Conservation (phyloP, 331 rosid species). For the Malus hybrid region DNA sequence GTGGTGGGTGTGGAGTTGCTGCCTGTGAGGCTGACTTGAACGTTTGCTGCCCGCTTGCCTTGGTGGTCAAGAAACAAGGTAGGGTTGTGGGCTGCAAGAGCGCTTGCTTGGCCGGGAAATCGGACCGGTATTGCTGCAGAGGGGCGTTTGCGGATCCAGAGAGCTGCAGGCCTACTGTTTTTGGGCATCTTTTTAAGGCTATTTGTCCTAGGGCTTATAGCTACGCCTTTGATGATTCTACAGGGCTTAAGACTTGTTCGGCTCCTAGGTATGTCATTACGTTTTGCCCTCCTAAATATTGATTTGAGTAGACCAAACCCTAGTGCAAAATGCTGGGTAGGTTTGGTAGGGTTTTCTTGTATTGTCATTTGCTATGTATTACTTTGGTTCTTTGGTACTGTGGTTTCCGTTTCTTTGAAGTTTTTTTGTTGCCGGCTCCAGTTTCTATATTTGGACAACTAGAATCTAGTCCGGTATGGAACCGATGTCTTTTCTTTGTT, state of each 20-base stretch:
- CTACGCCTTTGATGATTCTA: conserved; percentile 47
- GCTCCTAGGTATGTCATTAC: conserved; percentile 42
- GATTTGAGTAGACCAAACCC: not conserved
- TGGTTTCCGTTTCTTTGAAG: not conserved
- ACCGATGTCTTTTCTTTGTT: not conserved
- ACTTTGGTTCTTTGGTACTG: not conserved
- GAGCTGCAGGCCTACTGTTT: conserved; percentile 41
- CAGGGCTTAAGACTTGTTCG: conserved; percentile 46
- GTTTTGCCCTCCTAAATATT: conserved; percentile 48
- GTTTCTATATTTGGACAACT: not conserved
- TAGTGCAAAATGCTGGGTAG: not conserved
- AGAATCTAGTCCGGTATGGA: not conserved
- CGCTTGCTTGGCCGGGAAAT: conserved; percentile 56
- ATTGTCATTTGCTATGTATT: not conserved
- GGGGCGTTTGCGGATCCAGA: conserved; percentile 45
- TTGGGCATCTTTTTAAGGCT: conserved; percentile 43
- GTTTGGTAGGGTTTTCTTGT: not conserved
- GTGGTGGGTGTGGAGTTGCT: conserved; percentile 45
- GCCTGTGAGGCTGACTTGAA: conserved; percentile 52
- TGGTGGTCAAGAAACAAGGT: conserved; percentile 33
- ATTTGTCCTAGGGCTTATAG: conserved; percentile 54
- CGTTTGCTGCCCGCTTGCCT: conserved; percentile 41
- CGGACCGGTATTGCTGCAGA: conserved; percentile 54
- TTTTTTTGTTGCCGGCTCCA: too few relatives aligned
- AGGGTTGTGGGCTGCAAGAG: conserved; percentile 65